A percentile compares a stretch with the other conserved stretches of the same genome.
Conservation (phyloP, 2,329 filamentous ascomycete genomes). For the Hypoxylon sp. region DNA sequence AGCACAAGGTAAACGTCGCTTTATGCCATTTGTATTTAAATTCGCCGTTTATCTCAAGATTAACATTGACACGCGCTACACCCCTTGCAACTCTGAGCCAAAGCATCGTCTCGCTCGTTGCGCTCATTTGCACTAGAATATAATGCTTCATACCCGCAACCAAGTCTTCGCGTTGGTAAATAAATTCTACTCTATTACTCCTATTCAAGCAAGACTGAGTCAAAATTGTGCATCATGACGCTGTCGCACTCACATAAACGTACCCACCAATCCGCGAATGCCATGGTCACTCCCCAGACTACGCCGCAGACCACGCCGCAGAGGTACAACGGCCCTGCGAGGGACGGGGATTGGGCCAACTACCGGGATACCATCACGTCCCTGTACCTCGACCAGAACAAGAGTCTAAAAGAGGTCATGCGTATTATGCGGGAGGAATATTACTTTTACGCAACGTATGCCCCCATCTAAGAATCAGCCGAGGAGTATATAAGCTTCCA, state of each 20-base stretch:
- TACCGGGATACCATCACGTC: constrained; percentile 44
- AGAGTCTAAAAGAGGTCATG: constrained; percentile 48
- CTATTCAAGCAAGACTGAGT: constrained; percentile 7
- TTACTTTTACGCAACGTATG: constrained; percentile 48
- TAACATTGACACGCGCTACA: constrained; percentile 12
- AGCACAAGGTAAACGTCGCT: constrained; percentile 29
- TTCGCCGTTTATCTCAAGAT: constrained; percentile 17
- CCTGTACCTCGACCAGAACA: constrained; percentile 46
- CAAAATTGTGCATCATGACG: constrained; percentile 21
- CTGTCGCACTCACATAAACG: constrained; percentile 18
- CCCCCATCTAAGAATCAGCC: not conserved
- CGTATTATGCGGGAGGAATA: constrained; percentile 46
- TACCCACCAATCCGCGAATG: constrained; percentile 2
- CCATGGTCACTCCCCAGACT: constrained; percentile 23
- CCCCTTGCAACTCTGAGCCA: constrained; percentile 25
- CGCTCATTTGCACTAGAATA: constrained; percentile 5
- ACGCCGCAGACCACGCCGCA: constrained; percentile 26
- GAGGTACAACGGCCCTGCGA: constrained; percentile 42
- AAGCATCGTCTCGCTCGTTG: not conserved
- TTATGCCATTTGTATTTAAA: constrained; percentile 16
- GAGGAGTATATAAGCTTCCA: constrained; percentile 1
- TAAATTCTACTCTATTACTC: constrained; percentile 8
- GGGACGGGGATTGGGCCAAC: constrained; percentile 44
- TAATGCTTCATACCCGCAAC: constrained; percentile 19
- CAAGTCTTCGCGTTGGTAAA: constrained; percentile 1